Conservation (phyloP, 2,329 filamentous ascomycete species). For the Seiridium cupressi region DNA sequence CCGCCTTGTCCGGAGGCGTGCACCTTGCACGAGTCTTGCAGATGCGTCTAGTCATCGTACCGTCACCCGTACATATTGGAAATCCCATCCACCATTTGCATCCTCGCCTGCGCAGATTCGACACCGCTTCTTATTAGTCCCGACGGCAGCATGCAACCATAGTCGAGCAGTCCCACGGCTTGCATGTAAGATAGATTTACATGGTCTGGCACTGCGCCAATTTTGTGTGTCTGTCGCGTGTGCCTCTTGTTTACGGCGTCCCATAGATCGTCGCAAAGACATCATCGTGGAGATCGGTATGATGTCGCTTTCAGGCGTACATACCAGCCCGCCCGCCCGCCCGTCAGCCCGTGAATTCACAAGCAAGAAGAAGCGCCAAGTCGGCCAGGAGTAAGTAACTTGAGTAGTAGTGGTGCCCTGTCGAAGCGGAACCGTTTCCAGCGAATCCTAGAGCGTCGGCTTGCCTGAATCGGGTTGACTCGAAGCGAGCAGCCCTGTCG, state of each 20-base stretch:
- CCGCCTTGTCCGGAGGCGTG: no score
- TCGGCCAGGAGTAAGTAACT: neutral
- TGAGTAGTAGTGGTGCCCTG: neutral
- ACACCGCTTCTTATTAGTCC: neutral
- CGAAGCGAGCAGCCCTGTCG: neutral
- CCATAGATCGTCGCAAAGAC: neutral
- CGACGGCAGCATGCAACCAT: neutral
- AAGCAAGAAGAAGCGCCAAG: neutral
- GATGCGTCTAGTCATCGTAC: neutral
- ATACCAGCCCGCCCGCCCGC: neutral
- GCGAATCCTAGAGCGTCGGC: neutral
- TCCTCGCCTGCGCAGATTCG: neutral
- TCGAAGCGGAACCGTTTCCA: neutral
- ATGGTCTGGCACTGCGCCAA: no score
- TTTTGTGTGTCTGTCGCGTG: neutral
- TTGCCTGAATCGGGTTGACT: conserved; percentile 4
- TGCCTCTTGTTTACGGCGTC: neutral
- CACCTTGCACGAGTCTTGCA: neutral
- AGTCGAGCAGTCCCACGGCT: neutral
- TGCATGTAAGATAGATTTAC: neutral
- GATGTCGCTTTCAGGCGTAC: neutral
- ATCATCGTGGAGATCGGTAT: conserved; percentile 1
- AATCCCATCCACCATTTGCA: neutral
- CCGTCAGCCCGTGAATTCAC: neutral
- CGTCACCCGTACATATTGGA: neutral